Base-by-base conservation (phyloP, 176 grass and related monocot species). In the Zizania latifolia region DNA sequence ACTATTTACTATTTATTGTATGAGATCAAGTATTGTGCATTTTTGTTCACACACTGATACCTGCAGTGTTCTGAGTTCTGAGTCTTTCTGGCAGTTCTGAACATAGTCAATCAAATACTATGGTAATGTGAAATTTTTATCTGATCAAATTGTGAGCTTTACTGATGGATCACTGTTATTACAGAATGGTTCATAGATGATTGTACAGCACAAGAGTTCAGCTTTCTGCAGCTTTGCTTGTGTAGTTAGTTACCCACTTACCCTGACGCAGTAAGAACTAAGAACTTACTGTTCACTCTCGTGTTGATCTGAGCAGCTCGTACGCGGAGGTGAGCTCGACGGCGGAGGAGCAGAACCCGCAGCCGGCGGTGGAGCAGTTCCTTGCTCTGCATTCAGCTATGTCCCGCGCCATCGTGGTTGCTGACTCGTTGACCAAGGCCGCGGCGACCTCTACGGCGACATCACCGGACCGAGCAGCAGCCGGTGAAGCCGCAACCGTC, bases 351-450 rank as follows among this genome's bases (percentile, higher is more conserved):
- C 91, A 99, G 58, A 91, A 94, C 15, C 95, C 95, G 3, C 91
- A 88, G 68, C 84, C 73, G 31, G 84, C 91, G 3, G 95, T 99
- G 9, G 95, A 99, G 71, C 88, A 90, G 56, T 99, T 99, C 66
- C 84, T 99, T n/a, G 54, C 86, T 48, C 76, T 99, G 24, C 86
- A 94, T 32, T 87, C 84, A 32, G 65, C 84, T 13, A 80, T 94
- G 71, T 82, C 81, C 19, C 91, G 79, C 19, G 84, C 91, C 38
- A 76, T 78, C 41, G 44, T 59, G 57, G 79, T 94, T 12, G 70
- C 91, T 0, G 86, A 92, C 7, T 92, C 91, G 45, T 72, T 88
- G 26, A 71, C 58, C 44, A 83, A 87, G n/a, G 70, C 67, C 29
- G 48, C 65, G 0, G 40, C 45, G 6, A 21, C 51, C 67, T 81